Evolutionary conservation across 2,329 filamentous ascomycete genomes (phyloP), one percentile per base, ranked within the genome.

Genomic region (Metarhizium brunneum): DNA sequence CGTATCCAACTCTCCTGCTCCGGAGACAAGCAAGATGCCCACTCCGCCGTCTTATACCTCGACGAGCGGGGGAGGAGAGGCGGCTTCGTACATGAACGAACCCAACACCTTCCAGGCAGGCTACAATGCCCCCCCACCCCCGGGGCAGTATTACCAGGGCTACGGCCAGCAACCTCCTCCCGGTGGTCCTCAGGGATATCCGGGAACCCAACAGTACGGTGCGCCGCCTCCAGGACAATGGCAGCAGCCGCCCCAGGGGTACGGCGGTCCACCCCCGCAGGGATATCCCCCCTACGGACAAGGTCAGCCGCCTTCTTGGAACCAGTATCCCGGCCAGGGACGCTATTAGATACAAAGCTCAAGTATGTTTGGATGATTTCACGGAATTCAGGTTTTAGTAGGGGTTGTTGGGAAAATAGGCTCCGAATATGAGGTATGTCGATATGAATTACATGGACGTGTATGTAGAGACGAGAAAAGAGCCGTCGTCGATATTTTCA

Each of bases 1-100:
- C 55, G 59, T 70, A 35, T 75, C 75, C 3, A 65, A 62, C 53
- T 71, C 72, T 2, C 71, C 76, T 47, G 71, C 70, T 2, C 69
- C 69, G 1, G 64, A 63, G 60, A 62, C 60, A 61, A 65, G 56
- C 64, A 60, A 65, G 54, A 63, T 60, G 48, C 68, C 60, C 32
- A 66, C 60, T 4, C 58, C 68, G n/a, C 62, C 67, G 14, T 62
- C 68, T 0, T 78, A 73, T 57, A 43, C 50, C 1, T 49, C 50
- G 4, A 45, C 20, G n/a, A 20, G 40, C 72, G 73, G 71, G 20
- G 61, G 42, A 72, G 73, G 71, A 30, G 61, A 73, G 47, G 69
- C 69, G 53, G 62, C 68, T 1, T 65, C 63, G 16, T 71, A 71
- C 32, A 60, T 62, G 51, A 53, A 56, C 25, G 45, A 58, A 40